Base-by-base conservation (phyloP, 2,329 filamentous ascomycete genomes). In the Meredithiella fracta region DNA sequence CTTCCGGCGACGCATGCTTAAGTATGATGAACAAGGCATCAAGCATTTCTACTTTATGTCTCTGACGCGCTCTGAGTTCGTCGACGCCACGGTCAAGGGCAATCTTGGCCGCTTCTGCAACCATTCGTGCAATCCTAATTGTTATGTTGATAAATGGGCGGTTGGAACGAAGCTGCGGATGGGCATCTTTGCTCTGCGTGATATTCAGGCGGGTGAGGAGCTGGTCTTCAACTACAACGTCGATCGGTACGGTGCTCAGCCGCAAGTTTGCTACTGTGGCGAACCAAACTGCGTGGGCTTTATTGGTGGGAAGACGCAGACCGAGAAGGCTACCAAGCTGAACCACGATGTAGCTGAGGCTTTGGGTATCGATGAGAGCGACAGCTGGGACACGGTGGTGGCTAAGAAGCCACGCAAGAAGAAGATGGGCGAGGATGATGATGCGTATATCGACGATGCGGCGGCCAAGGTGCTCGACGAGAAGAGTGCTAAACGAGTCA, bases 1-100 rank as follows among this genome's bases (percentile, higher is more conserved):
- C 9, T 97, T 97, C 66, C 85, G 89, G 56, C 81, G 82, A 58
- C 87, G 92, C 60, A 96, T 94, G 82, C 73, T 88, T 40, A 85
- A 94, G 64, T 98, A 98, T 69, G 89, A 96, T 65, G 79, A 92
- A 51, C 88, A 97, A 67, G 90, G 90, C 59, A 96, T 98, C 75
- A 95, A 94, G 68, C 92, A 98, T 70, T 98, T 98, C 68, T 98
- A 98, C 70, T 98, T 98, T 73, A 98, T 98, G 92, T 97, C 92
- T 26, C 81, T 98, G 60, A 94, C 82, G 65, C 94, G 94, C 68
- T 86, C 83, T 64, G 92, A 97, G 68, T 98, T 97, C 65, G 89
- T 98, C 58, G 92, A 98, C 70, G 92, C 92, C 22, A 98, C 92
- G 8, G 94, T 92, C 67, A 94, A 88, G 67, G 92, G 92, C 53